Evolutionary conservation across 169 alveolate species (phyloP), one percentile per base, ranked within the genome.

Genomic region (Cystoisospora suis): DNA sequence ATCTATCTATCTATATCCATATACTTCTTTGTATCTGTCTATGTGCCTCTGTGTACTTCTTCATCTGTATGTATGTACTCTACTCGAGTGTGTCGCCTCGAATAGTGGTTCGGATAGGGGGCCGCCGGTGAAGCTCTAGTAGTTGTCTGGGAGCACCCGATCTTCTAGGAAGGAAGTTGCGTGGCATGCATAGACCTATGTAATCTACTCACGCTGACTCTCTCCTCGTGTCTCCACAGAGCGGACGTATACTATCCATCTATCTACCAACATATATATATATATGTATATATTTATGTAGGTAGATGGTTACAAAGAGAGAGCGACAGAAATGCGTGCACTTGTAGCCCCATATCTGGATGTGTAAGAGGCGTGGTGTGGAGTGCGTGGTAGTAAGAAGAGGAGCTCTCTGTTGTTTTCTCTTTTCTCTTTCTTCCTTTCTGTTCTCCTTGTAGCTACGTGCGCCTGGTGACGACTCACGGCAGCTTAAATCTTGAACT

Each of bases 401-500:
- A n/a, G n/a, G n/a, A n/a, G n/a, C n/a, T n/a, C n/a, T n/a, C n/a
- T 20, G 61, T 49, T 29, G 36, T 70, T 17, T 32, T 7, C 38
- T 47, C 38, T 34, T 70, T 34, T 70, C 81, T 4, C 81, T 70
- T 6, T n/a, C 46, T 5, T 15, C 38, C 45, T 75, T 6, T 75
- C 59, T 75, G 23, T 75, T 1, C 38, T 29, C 29, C 12, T 15
- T 53, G 23, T 53, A 70, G 42, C 32, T 36, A 70, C 23, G 23
- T 70, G n/a, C 80, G 93, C 3, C 34, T 89, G 34, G 85, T 17
- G 45, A 97, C 99, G 32, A 94, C 97, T 15, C 87, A 93, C 58
- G 99, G 99, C 7, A 97, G 95, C 86, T 94, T 97, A 20, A 93
- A 95, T 81, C 83, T 97, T 15, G 96, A 97, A 90, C 93, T 97